phyloP scores from a whole-genome alignment of 2,329 filamentous ascomycete species.

The Apiospora phragmitis region DNA sequence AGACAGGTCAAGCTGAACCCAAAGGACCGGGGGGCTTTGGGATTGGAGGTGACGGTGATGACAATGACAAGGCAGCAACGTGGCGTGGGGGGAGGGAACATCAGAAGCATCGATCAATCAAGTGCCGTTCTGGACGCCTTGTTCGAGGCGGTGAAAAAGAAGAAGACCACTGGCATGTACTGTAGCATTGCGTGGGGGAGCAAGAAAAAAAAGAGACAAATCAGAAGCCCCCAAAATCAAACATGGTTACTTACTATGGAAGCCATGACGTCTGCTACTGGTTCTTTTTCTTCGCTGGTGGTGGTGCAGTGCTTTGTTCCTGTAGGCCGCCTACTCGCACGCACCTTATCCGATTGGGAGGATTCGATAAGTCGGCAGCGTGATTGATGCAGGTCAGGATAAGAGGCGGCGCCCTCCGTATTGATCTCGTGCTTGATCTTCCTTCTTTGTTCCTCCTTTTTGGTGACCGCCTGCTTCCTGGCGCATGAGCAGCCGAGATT shows the following conservation, averaged over 20 bases:
- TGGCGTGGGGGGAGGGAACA: conserved; percentile 13
- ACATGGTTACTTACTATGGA: conserved; percentile 32
- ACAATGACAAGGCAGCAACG: background rate
- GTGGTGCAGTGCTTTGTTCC: background rate
- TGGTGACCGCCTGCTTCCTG: background rate
- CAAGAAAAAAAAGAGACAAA: conserved; percentile 12
- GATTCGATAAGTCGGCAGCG: background rate
- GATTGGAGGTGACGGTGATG: background rate
- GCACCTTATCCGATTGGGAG: background rate
- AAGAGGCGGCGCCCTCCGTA: conserved; percentile 3
- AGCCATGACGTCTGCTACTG: conserved; percentile 30
- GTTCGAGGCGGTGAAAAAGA: background rate
- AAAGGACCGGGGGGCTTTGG: background rate
- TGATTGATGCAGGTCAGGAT: conserved; percentile 1
- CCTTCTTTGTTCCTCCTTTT: background rate
- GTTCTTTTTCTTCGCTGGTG: background rate
- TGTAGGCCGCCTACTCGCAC: background rate
- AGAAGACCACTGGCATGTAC: conserved; percentile 7
- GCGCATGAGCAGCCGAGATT: background rate
- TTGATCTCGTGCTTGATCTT: background rate
- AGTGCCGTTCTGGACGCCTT: conserved; percentile 9
- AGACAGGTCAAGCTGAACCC: conserved; percentile 8
- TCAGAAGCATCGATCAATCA: background rate
- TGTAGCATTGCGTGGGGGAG: conserved; percentile 7
- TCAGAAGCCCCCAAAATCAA: conserved; percentile 12